Conservation (phyloP, 2,329 filamentous ascomycete genomes). For the Trichocomaceae sp. region DNA sequence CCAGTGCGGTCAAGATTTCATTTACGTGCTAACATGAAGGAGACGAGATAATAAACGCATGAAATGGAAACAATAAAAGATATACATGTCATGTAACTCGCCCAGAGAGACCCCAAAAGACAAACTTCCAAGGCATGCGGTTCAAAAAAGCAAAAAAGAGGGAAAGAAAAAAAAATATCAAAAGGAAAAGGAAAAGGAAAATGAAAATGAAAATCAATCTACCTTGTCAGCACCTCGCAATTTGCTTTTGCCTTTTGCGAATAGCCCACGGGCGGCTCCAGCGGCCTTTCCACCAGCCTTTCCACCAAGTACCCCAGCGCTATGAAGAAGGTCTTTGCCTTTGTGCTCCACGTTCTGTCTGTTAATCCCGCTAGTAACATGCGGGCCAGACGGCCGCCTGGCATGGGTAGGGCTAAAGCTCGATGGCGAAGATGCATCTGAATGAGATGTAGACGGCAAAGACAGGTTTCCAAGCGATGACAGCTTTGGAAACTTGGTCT, state of each 20-base stretch:
- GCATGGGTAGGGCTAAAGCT: slow-evolving; percentile 26
- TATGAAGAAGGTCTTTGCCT: slow-evolving; percentile 82
- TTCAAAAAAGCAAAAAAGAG: too few species aligned
- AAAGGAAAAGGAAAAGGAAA: not conserved
- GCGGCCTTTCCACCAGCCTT: slow-evolving; percentile 46
- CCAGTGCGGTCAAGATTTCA: not conserved
- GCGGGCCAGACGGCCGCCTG: slow-evolving; percentile 30
- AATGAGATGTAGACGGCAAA: slow-evolving; percentile 18
- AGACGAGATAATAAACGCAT: not conserved
- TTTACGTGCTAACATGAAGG: slow-evolving; percentile 8
- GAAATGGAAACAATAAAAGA: slow-evolving; percentile 5
- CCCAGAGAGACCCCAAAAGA: not conserved
- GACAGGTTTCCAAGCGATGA: slow-evolving; percentile 27
- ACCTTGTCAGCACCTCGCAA: slow-evolving; percentile 71
- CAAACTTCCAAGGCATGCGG: not conserved
- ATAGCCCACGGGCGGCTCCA: slow-evolving; percentile 81
- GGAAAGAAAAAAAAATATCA: not conserved
- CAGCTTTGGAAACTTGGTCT: slow-evolving; percentile 38
- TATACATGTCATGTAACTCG: slow-evolving; percentile 3
- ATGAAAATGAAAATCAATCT: slow-evolving; percentile 54
- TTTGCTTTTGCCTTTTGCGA: slow-evolving; percentile 85
- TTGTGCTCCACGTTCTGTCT: slow-evolving; percentile 66
- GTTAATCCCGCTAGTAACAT: slow-evolving; percentile 40
- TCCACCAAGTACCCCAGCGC: slow-evolving; percentile 64
- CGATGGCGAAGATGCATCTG: slow-evolving; percentile 23